Percentiles rank a stretch among this genome's conserved stretches.
Evolutionary conservation across 768 basidiomycete species (phyloP).

Genomic region (Phlegmacium glaucopus): DNA sequence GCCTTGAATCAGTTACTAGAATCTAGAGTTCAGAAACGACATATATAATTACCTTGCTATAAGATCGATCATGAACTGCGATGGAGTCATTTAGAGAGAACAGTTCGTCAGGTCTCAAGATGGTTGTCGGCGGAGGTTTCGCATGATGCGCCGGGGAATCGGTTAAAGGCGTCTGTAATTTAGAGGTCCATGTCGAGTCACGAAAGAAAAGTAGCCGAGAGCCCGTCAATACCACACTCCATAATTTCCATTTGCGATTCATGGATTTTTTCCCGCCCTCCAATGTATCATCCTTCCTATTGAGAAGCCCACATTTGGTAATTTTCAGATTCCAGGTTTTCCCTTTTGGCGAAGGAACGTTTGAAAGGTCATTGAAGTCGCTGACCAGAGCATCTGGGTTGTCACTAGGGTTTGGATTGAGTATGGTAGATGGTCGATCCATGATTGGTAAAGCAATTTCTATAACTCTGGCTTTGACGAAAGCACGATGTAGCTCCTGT

Average conservation of each 20-base stretch:
- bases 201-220: slow-evolving; percentile 92
- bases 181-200: slow-evolving; percentile 54
- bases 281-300: slow-evolving; percentile 74
- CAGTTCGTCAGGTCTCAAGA: slow-evolving; percentile 81
- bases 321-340: slow-evolving; percentile 50
- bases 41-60: slow-evolving; percentile 78
- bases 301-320: slow-evolving; percentile 77
- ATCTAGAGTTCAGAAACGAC: slow-evolving; percentile 7
- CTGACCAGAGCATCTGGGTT: slow-evolving; percentile 18
- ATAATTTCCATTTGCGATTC: slow-evolving; percentile 85
- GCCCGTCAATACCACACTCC: slow-evolving; percentile 81
- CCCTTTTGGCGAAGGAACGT: slow-evolving; percentile 18
- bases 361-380: slow-evolving; percentile 1
- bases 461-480: slow-evolving; percentile 56
- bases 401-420: slow-evolving; percentile 35
- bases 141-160: slow-evolving; percentile 5
- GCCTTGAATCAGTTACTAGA: neutral
- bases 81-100: slow-evolving; percentile 73
- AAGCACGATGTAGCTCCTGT: slow-evolving; percentile 59
- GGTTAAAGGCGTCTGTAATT: slow-evolving; percentile 42
- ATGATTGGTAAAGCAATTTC: slow-evolving; percentile 47
- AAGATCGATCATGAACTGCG: slow-evolving; percentile 77
- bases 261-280: slow-evolving; percentile 75
- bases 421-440: slow-evolving; percentile 32
- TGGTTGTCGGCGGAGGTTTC: slow-evolving; percentile 24